These are phyloP conservation scores for Cordyceps javanica DNA, from an alignment of 2,329 filamentous ascomycete genomes.

Conservation along the genomic window DNA sequence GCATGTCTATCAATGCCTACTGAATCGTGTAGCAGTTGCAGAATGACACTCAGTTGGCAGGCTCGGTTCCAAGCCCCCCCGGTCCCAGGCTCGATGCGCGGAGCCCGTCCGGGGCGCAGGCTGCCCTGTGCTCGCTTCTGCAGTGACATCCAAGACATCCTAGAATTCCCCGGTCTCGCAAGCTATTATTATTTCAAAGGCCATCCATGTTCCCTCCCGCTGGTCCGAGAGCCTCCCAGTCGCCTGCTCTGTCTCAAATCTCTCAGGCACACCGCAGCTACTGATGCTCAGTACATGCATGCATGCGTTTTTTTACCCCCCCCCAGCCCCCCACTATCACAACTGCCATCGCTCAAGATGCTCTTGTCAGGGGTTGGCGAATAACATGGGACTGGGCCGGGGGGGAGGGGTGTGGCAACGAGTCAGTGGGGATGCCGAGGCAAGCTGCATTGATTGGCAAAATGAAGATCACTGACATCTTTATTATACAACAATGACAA, in stretches of 20 bases:
- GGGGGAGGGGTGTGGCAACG: not conserved
- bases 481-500: not conserved
- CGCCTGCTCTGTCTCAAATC: not conserved
- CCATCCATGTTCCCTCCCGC: no score
- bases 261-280: not conserved
- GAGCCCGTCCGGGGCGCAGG: no score
- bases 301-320: not conserved
- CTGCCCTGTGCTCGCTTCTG: no score
- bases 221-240: not conserved
- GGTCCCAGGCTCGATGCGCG: no score
- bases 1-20: no score
- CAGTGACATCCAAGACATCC: no score
- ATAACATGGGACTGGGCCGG: not conserved
- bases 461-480: conserved; percentile 1
- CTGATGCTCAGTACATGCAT: no score
- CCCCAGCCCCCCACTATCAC: not conserved
- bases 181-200: not conserved
- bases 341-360: no score
- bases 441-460: not conserved
- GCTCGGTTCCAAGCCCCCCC: no score
- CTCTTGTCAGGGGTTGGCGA: not conserved
- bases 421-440: not conserved
- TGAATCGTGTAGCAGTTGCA: no score
- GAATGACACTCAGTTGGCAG: no score
- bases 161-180: not conserved